Evolutionary conservation across 2,329 filamentous ascomycete species (phyloP), one percentile per base, ranked within the genome.

Genomic region (Aspergillus oerlinghausenensis): DNA sequence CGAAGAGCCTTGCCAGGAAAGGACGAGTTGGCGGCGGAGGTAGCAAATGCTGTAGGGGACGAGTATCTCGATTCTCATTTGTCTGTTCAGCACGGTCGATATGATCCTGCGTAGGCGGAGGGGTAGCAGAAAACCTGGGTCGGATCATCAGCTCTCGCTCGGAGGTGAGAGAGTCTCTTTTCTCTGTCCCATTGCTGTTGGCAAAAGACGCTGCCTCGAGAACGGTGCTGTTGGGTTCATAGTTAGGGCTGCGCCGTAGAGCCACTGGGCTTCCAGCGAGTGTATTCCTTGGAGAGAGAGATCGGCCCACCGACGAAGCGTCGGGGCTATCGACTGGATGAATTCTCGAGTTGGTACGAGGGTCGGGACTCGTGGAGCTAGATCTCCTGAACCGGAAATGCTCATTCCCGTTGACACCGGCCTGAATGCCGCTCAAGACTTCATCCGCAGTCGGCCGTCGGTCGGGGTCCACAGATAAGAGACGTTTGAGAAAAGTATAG

Each of bases 361-460:
- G 58, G 26, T 77, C 72, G 19, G 73, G 59, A 45, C 69, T 59
- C 8, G 67, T 59, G 25, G 70, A 65, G 48, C 69, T 68, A 55
- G 63, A 52, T 60, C 72, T 64, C 58, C 70, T 66, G 64, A 74
- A 64, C 64, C 73, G 65, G 72, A 79, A 62, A 66, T 70, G 74
- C 26, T 81, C 63, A 73, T 84, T 76, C 14, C 78, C 72, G 43
- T 73, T 77, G 3, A 77, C 76, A 2, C 89, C 87, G 40, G 83
- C 86, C 63, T 88, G 87, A 73, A 96, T 90, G 2, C 85, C 89
- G 9, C 81, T 80, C 42, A 97, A 74, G 1, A 99, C 93, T 56
- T 97, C 92, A 49, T 86, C 89, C 0, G 94, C 92, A 48, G 86
- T 90, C 0, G 94, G 94, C 6, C 94, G 82, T 55, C 92, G 84